Conservation (phyloP, 805 yeast species). For the Lipomyces chichibuensis region DNA sequence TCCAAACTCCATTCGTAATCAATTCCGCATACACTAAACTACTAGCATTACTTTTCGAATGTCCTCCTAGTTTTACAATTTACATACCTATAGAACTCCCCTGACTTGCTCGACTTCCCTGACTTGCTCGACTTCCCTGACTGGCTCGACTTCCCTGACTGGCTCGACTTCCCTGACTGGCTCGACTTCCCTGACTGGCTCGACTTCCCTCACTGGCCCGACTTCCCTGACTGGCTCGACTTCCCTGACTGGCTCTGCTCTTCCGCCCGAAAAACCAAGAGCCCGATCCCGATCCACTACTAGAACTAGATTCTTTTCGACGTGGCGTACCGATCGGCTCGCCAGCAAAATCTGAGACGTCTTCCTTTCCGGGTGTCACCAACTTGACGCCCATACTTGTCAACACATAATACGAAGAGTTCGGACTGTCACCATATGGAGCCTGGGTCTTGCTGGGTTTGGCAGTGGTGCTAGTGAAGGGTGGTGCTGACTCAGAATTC, state of each 20-base stretch:
- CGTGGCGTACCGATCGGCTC: neutral
- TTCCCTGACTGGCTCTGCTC: neutral
- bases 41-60: neutral
- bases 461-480: neutral
- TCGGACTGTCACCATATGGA: constrained; percentile 20
- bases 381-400: constrained; percentile 27
- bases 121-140: neutral
- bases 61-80: neutral
- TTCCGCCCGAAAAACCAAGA: constrained; percentile 3
- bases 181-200: neutral
- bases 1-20: neutral
- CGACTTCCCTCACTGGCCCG: neutral
- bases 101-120: neutral
- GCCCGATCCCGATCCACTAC: constrained; percentile 1
- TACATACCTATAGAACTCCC: neutral
- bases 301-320: constrained; percentile 5
- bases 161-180: neutral
- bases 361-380: constrained; percentile 20
- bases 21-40: neutral
- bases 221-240: neutral
- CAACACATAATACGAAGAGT: constrained; percentile 27
- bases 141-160: neutral
- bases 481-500: constrained; percentile 5
- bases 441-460: constrained; percentile 10
- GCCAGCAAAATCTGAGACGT: neutral